A percentile compares a stretch with the other conserved stretches of the same genome.
Evolutionary conservation across 345 rosid genomes (phyloP).

Genomic region (Psidium friedrichsthalianum): DNA sequence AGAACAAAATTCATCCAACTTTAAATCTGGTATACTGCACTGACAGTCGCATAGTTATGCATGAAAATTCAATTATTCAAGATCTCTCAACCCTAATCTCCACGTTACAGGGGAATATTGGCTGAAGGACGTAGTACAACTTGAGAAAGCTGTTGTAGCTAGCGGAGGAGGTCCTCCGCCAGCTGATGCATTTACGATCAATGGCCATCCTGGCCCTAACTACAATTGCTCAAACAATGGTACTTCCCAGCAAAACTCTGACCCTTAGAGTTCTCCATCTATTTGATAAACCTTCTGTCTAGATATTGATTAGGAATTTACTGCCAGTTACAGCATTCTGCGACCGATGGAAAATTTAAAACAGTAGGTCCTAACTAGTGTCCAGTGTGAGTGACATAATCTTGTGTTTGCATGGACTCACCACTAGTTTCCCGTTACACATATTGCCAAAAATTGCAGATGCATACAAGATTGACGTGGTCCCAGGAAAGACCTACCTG

Average conservation of each 20-base stretch:
- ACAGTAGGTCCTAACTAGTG: neutral
- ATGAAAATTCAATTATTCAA: neutral
- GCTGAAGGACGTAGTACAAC: conserved; percentile 51
- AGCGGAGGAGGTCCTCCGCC: conserved; percentile 69
- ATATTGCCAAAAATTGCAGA: conserved; percentile 26
- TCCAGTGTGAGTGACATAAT: neutral
- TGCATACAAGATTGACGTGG: conserved; percentile 45
- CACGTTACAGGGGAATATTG: conserved; percentile 61
- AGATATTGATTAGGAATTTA: neutral
- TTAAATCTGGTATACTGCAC: neutral
- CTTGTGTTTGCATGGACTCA: neutral
- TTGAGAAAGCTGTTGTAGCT: conserved; percentile 43
- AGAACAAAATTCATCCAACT: neutral
- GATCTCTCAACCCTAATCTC: neutral
- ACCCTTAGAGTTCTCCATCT: neutral
- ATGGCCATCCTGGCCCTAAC: conserved; percentile 88
- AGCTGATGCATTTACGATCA: conserved; percentile 67
- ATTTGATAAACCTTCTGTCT: neutral
- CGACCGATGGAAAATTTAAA: neutral
- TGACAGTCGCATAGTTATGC: neutral
- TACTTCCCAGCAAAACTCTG: conserved; percentile 2
- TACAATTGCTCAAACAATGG: conserved; percentile 68
- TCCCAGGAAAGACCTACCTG: conserved; percentile 64
- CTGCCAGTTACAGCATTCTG: neutral
- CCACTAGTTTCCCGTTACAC: neutral